Evolutionary conservation across 352 stramenopile genomes (phyloP).

Genomic region (Lagenidium giganteum): DNA sequence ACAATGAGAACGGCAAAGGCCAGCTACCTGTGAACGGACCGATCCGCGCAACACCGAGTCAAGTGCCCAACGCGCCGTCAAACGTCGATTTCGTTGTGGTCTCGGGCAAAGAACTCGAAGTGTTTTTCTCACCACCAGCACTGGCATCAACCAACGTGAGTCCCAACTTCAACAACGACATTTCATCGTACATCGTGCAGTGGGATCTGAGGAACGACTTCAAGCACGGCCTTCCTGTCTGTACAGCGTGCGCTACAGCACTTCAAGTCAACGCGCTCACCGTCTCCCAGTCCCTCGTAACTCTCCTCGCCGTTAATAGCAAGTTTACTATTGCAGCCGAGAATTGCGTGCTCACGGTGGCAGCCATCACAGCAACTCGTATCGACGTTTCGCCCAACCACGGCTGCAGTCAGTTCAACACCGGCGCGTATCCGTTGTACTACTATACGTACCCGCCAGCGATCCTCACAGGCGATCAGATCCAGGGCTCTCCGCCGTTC

Average conservation of each 20-base stretch:
- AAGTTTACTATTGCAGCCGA: conserved; percentile 50
- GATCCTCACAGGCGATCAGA: conserved; percentile 42
- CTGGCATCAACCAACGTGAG: conserved; percentile 43
- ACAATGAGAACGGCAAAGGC: conserved; percentile 76
- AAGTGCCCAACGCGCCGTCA: conserved; percentile 85
- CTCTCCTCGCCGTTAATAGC: conserved; percentile 23
- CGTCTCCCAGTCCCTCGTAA: conserved; percentile 25
- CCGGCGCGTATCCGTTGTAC: conserved; percentile 37
- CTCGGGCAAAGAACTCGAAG: conserved; percentile 83
- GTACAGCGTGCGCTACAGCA: conserved; percentile 30
- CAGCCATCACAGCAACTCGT: conserved; percentile 5
- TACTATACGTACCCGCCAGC: conserved; percentile 53
- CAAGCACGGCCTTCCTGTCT: conserved; percentile 53
- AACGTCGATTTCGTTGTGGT: conserved; percentile 85
- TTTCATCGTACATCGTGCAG: conserved; percentile 86
- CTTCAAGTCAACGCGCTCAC: conserved; percentile 34
- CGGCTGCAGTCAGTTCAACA: conserved; percentile 42
- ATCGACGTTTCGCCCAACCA: conserved; percentile 19
- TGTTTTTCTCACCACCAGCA: conserved; percentile 84
- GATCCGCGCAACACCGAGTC: conserved; percentile 53
- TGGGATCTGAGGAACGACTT: conserved; percentile 78
- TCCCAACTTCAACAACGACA: conserved; percentile 78
- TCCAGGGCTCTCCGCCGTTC: conserved; percentile 81
- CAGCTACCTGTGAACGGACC: conserved; percentile 20
- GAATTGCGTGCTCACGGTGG: conserved; percentile 38